Conservation (phyloP, 225 moss, liverwort and hornwort genomes). For the Marchantia paleacea region DNA sequence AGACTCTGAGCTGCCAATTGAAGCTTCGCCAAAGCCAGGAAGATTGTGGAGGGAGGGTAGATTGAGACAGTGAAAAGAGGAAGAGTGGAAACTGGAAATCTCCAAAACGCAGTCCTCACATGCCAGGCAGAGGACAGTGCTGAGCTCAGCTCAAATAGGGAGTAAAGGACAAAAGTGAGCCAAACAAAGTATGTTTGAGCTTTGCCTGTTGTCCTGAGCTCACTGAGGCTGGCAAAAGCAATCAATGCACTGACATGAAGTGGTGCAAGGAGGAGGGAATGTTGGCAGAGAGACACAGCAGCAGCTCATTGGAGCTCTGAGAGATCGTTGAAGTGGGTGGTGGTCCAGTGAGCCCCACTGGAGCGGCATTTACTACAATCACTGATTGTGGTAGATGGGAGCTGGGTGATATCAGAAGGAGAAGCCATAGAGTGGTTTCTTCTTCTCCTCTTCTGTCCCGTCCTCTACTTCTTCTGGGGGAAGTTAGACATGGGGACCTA, state of each 20-base stretch:
- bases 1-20: not conserved
- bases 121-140: not conserved
- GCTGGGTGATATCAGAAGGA: constrained; percentile 24
- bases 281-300: constrained; percentile 3
- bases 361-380: constrained; percentile 18
- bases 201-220: constrained; percentile 1
- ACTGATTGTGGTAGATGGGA: constrained; percentile 20
- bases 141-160: constrained; percentile 4
- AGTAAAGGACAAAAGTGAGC: constrained; percentile 9
- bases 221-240: not conserved
- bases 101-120: not conserved
- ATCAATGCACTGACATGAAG: constrained; percentile 17
- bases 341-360: constrained; percentile 3
- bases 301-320: constrained; percentile 4
- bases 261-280: constrained; percentile 17
- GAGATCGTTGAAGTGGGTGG: constrained; percentile 7
- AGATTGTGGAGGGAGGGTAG: not conserved
- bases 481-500: constrained; percentile 23
- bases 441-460: constrained; percentile 21
- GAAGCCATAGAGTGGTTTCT: constrained; percentile 26
- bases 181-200: not conserved
- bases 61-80: not conserved
- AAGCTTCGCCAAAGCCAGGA: constrained; percentile 5
- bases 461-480: constrained; percentile 24
- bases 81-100: not conserved